Evolutionary conservation across 208 protist genomes (phyloP).

Genomic region (Trypanosoma cruzi): DNA sequence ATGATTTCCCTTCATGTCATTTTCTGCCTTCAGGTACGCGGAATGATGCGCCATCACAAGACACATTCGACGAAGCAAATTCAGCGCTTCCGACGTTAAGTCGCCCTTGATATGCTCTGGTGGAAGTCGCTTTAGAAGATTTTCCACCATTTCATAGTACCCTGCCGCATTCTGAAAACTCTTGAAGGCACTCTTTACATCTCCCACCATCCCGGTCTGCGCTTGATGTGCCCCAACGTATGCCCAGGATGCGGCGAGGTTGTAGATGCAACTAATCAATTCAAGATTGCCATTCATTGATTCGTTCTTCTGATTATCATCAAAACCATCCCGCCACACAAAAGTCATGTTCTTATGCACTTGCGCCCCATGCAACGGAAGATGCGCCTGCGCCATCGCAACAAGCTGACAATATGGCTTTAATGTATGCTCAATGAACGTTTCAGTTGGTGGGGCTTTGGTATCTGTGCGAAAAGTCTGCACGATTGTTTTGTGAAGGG

Average conservation of each 20-base stretch:
- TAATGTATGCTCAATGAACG: slow-evolving; percentile 68
- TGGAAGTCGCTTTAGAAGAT: slow-evolving; percentile 56
- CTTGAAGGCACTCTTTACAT: slow-evolving; percentile 67
- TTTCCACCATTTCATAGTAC: slow-evolving; percentile 72
- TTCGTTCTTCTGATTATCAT: slow-evolving; percentile 59
- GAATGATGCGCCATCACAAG: slow-evolving; percentile 79
- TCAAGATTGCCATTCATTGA: slow-evolving; percentile 70
- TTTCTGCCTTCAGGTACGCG: slow-evolving; percentile 79
- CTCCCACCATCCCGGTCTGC: slow-evolving; percentile 44
- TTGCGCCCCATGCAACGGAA: slow-evolving; percentile 59
- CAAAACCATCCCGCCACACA: slow-evolving; percentile 75
- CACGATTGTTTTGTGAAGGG: slow-evolving; percentile 67
- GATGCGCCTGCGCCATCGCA: slow-evolving; percentile 74
- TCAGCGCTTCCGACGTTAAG: slow-evolving; percentile 60
- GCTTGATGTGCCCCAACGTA: slow-evolving; percentile 50
- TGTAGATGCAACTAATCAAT: slow-evolving; percentile 83
- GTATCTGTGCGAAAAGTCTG: slow-evolving; percentile 57
- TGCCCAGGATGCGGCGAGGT: slow-evolving; percentile 76
- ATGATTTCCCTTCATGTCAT: slow-evolving; percentile 69
- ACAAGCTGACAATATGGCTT: slow-evolving; percentile 73
- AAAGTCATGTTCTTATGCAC: slow-evolving; percentile 65
- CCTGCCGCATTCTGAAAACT: slow-evolving; percentile 81
- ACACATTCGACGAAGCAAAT: slow-evolving; percentile 50
- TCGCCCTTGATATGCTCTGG: slow-evolving; percentile 70
- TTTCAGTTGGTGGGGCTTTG: slow-evolving; percentile 53